Evolutionary conservation across 2,329 filamentous ascomycete genomes (phyloP), one percentile per base, ranked within the genome.

Genomic region (Elsinoe fawcettii): DNA sequence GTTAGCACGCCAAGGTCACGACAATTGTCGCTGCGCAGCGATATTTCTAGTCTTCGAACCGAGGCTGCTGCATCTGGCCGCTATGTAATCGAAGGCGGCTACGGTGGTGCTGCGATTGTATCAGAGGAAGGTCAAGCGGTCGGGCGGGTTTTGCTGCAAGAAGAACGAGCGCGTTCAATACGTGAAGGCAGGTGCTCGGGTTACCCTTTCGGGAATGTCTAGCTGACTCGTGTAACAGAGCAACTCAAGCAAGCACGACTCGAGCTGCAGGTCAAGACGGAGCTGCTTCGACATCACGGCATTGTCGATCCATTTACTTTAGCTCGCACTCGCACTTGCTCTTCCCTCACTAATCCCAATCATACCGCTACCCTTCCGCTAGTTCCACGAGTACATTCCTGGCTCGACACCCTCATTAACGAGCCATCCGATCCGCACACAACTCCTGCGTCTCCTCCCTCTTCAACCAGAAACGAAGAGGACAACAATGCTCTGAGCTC

Each of bases 161-260:
- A 16, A 32, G 22, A 18, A 8, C 11, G 46, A 30, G 46, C 6
- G n/a, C 14, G 27, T 4, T 2, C n/a, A 7, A 32, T 18, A 41
- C 51, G 32, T 25, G 32, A 54, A 54, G 51, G 51, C 39, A n/a
- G 22, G 51, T 22, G 11, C 16, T 12, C 51, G 30, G 25, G 9
- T 25, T 43, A n/a, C 5, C 2, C 2, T 18, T 32, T 51, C 11
- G 25, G 9, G 14, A 51, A 14, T 1, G 5, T 2, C n/a, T 3
- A 11, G 7, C 53, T 55, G 53, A 55, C 53, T 55, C 53, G 53
- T 23, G 39, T 12, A 4, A 6, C 37, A 55, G 53, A 39, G 41
- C 36, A 43, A 20, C 14, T 30, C 36, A 34, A 34, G 36, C 53
- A 30, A 23, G 53, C 20, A 27, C 39, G 36, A 27, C 20, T 43